Percentiles rank a stretch among this genome's conserved stretches.
Evolutionary conservation across 1,284 basidiomycete species (phyloP).

Genomic region (Peniophora sp.): DNA sequence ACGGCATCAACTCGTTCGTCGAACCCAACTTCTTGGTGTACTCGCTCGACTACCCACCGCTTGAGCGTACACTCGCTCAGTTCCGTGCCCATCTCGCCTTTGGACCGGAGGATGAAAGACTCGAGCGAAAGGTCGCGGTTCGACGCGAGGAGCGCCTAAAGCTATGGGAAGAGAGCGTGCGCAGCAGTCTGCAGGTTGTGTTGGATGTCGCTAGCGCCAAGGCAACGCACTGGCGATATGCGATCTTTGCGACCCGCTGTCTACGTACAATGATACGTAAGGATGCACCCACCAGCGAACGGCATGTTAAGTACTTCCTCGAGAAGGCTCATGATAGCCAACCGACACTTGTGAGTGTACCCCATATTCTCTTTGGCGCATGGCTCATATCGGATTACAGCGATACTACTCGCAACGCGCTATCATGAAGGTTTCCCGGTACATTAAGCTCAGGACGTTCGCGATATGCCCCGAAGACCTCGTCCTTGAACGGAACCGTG

Average conservation of each 20-base stretch:
- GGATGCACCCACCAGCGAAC: slow-evolving; percentile 54
- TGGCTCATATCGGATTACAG: slow-evolving; percentile 17
- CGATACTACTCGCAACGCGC: slow-evolving; percentile 61
- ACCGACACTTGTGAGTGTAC: slow-evolving; percentile 43
- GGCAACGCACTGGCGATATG: slow-evolving; percentile 80
- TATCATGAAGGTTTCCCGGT: slow-evolving; percentile 55
- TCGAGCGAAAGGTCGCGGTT: slow-evolving; percentile 36
- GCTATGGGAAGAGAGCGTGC: slow-evolving; percentile 11
- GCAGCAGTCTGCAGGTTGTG: slow-evolving; percentile 18
- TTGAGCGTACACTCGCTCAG: slow-evolving; percentile 28
- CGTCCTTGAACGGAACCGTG: slow-evolving; percentile 40
- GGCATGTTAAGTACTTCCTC: slow-evolving; percentile 50
- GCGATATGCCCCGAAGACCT: slow-evolving; percentile 49
- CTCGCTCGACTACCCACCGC: slow-evolving; percentile 33
- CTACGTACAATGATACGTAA: slow-evolving; percentile 70
- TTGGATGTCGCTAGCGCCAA: slow-evolving; percentile 48
- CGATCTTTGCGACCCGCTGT: slow-evolving; percentile 66
- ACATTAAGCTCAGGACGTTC: slow-evolving; percentile 78
- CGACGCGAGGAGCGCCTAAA: slow-evolving; percentile 37
- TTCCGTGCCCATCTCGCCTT: slow-evolving; percentile 31
- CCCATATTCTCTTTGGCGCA: slow-evolving; percentile 3
- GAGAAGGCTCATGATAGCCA: slow-evolving; percentile 50
- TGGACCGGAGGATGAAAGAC: slow-evolving; percentile 22
- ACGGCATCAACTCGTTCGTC: slow-evolving; percentile 46
- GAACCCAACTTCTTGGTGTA: slow-evolving; percentile 56